phyloP scores from a whole-genome alignment of 345 rosid species.

The Balakata baccata region DNA sequence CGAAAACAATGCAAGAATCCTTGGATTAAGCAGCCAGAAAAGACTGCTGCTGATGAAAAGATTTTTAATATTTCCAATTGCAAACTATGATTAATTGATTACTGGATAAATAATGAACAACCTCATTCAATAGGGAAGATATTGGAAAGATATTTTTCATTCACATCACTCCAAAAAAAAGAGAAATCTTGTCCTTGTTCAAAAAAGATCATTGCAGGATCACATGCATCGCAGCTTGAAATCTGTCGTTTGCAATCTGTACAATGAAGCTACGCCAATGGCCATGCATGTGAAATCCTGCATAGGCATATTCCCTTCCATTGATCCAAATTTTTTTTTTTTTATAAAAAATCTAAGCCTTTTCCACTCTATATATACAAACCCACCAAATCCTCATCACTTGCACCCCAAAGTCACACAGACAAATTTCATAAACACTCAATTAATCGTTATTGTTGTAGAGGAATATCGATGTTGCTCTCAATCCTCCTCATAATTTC shows the following conservation, averaged over 20 bases:
- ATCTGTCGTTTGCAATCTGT: constrained; percentile 22
- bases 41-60: no score
- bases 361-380: constrained; percentile 22
- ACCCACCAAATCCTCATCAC: not conserved
- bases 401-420: not conserved
- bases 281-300: not conserved
- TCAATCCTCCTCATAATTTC: constrained; percentile 39
- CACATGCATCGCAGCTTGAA: constrained; percentile 19
- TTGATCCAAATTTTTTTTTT: no score
- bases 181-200: constrained; percentile 29
- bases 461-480: constrained; percentile 36
- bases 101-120: no score
- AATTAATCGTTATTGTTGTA: no score
- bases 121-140: no score
- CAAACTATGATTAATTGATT: no score
- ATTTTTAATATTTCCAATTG: no score
- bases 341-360: no score
- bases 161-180: constrained; percentile 18
- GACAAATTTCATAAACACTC: no score
- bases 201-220: not conserved
- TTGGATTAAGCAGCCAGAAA: no score
- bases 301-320: constrained; percentile 20
- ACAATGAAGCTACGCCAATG: no score
- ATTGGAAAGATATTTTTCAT: constrained; percentile 8
- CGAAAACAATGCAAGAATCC: not conserved